Conservation (phyloP, 257 asterid species). For the Linderniella brevidens region DNA sequence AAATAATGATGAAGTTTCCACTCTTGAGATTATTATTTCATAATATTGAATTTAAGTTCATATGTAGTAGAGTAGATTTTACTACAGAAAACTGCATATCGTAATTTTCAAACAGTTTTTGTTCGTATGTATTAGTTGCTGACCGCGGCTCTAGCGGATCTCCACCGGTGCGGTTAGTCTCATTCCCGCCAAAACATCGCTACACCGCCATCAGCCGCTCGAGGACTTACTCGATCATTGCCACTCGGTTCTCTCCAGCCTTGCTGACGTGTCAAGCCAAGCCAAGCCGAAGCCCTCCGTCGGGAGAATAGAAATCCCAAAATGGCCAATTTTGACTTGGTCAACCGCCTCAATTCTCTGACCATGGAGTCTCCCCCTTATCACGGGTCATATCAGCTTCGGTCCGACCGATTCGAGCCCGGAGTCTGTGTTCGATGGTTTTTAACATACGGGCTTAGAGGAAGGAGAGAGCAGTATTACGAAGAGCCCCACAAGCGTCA, state of each 20-base stretch:
- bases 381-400: slow-evolving; percentile 6
- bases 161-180: too few relatives aligned
- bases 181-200: too few relatives aligned
- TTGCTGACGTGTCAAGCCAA: slow-evolving; percentile 33
- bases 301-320: slow-evolving; percentile 51
- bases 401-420: too few relatives aligned
- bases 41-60: too few relatives aligned
- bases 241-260: slow-evolving; percentile 22
- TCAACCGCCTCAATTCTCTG: slow-evolving; percentile 17
- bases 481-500: slow-evolving; percentile 26
- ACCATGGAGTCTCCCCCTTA: slow-evolving; percentile 5
- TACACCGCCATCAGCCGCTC: slow-evolving; percentile 18
- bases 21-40: too few relatives aligned
- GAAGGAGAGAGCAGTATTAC: too few relatives aligned
- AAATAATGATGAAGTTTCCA: too few relatives aligned
- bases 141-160: too few relatives aligned
- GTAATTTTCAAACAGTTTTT: too few relatives aligned
- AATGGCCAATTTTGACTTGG: slow-evolving; percentile 37
- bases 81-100: too few relatives aligned
- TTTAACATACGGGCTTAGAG: slow-evolving; percentile 13
- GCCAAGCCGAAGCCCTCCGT: slow-evolving; percentile 43
- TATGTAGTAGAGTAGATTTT: too few relatives aligned
- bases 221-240: slow-evolving; percentile 40
- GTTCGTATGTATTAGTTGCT: too few relatives aligned
- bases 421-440: slow-evolving; percentile 8